These are phyloP conservation scores for Leishmania braziliensis DNA, from an alignment of 208 protist species.

Conservation along the genomic window DNA sequence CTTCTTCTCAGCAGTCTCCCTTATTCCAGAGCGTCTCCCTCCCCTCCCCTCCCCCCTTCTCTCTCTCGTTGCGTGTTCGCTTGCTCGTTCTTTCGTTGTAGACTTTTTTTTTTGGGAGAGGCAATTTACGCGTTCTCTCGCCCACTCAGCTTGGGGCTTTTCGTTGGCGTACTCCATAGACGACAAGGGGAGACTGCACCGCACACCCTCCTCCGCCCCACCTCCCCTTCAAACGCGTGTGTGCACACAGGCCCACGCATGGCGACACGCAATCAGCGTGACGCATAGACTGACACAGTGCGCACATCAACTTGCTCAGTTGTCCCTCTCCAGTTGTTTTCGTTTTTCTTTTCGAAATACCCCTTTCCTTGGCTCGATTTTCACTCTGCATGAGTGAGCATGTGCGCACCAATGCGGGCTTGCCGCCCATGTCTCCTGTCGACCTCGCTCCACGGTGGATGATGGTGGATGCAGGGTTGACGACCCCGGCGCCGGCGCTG, in stretches of 20 bases:
- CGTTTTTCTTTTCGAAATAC: neutral
- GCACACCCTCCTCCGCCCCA: too few species aligned
- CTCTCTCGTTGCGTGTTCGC: neutral
- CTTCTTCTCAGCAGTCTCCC: neutral
- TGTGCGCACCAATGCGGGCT: neutral
- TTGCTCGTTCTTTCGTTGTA: neutral
- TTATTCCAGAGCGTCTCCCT: neutral
- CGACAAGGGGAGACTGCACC: too few species aligned
- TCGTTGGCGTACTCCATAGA: too few species aligned
- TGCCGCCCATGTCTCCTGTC: conserved; percentile 4
- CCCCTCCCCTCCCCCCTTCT: neutral
- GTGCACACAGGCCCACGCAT: neutral
- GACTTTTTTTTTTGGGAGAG: too few species aligned
- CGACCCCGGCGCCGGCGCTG: neutral
- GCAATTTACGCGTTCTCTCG: too few species aligned
- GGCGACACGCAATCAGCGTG: too few species aligned
- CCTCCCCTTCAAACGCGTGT: too few species aligned
- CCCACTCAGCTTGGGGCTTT: too few species aligned
- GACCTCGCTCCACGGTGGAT: neutral
- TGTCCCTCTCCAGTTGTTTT: neutral
- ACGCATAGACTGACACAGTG: neutral
- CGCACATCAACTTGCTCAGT: neutral
- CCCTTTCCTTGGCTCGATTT: neutral
- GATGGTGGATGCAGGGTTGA: neutral
- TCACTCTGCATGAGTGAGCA: neutral